Evolutionary conservation across 2,329 filamentous ascomycete species (phyloP), one percentile per base, ranked within the genome.

Genomic region (Teratosphaeria nubilosa): DNA sequence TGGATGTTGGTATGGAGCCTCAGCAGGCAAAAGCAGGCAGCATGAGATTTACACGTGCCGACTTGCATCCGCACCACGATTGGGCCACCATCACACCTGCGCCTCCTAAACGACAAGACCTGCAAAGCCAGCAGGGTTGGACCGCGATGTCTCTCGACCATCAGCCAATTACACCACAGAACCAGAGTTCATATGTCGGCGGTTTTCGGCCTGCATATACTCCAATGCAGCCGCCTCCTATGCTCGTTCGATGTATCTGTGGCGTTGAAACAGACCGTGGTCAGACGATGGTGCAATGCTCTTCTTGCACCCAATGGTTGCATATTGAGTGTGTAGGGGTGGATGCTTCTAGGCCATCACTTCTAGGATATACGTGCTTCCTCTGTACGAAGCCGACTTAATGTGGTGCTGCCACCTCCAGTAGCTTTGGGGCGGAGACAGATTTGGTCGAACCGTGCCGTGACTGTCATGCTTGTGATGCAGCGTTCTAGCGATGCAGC

Each of bases 271-370:
- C 81, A 48, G 81, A 78, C 56, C 77, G 78, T 56, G 80, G 78
- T 24, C 77, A 78, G 63, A 68, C 80, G 31, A 82, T 86, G 78
- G 77, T 86, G 53, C 82, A 84, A 73, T 86, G 83, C 71, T 80
- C 82, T 68, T 81, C 79, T 25, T 86, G 83, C 72, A 79, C 75
- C n/a, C 82, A 84, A 64, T 86, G 81, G 79, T 73, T 83, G 31
- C 83, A 86, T 65, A 79, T 79, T 32, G 75, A 75, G 57, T 86
- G 83, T 64, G 76, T 84, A 24, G 81, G 82, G 1, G 69, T 84
- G 16, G 76, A 79, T 58, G 69, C 74, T 20, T 73, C 75, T 41
- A 76, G 55, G 75, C 56, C 70, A 79, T 71, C 75, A 10, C 75
- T 76, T 0, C 70, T 77, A 31, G 54, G 34, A 22, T 81, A 80